A percentile compares a stretch with the other conserved stretches of the same genome.
Conservation (phyloP, 768 basidiomycete species). For the Cystoderma amianthinum region DNA sequence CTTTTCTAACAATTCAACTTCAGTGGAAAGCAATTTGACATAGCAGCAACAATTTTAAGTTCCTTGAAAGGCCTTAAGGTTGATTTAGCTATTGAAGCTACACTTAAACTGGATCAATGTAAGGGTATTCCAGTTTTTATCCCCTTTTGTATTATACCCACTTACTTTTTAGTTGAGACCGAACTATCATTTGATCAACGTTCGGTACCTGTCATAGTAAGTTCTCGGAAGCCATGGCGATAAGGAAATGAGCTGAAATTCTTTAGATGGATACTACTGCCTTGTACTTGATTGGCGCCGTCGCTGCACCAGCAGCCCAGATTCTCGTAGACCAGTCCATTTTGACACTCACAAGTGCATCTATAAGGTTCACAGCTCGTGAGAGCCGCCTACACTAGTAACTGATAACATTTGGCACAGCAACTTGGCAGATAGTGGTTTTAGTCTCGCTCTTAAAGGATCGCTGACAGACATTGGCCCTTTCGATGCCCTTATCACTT, state of each 20-base stretch:
- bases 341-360: constrained; percentile 48
- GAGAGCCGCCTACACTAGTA: no score
- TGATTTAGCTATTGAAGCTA: constrained; percentile 44
- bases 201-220: constrained; percentile 47
- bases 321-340: constrained; percentile 51
- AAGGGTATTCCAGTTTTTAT: constrained; percentile 9
- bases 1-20: constrained; percentile 4
- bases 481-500: constrained; percentile 62
- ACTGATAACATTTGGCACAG: background rate
- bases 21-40: constrained; percentile 64
- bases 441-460: constrained; percentile 52
- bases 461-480: constrained; percentile 60
- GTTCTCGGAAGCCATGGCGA: constrained; percentile 6
- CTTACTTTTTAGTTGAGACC: constrained; percentile 44
- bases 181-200: constrained; percentile 52
- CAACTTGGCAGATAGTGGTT: constrained; percentile 52
- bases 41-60: constrained; percentile 52
- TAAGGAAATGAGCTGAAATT: constrained; percentile 6
- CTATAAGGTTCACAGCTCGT: constrained; percentile 19
- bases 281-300: constrained; percentile 64
- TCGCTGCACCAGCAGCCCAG: constrained; percentile 62
- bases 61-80: constrained; percentile 54
- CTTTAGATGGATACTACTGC: constrained; percentile 53
- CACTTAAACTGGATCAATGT: constrained; percentile 64
- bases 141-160: background rate